Evolutionary conservation across 257 asterid species (phyloP), one percentile per base, ranked within the genome.

Genomic region (Lantana camara): DNA sequence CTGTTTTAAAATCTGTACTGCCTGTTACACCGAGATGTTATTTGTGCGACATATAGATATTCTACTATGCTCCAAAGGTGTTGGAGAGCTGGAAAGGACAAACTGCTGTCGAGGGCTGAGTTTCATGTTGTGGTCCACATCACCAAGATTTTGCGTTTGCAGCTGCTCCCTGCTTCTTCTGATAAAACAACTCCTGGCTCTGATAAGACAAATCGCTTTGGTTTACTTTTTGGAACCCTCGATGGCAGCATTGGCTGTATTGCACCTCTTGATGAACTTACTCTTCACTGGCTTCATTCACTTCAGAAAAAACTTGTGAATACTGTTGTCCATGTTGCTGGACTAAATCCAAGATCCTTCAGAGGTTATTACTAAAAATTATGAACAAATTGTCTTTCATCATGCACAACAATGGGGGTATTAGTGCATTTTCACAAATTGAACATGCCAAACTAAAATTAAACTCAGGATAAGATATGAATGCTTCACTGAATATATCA

Each of bases 31-130:
- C n/a, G 40, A 67, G 46, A 63, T 53, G 15, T 34, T 50, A 47
- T 74, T 50, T 44, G 3, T 69, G 63, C 68, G 30, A 72, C 67
- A 51, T 58, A 50, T 72, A 92, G 97, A 79, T 93, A 68, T 90
- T 93, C 77, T 93, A 88, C 72, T 93, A 93, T 57, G 95, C 99
- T 53, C 99, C 97, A 40, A 93, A 93, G 78, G 67, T 83, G 75
- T 79, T 87, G 7, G 96, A 93, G 66, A 93, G 99, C 80, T 93
- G 99, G 99, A 93, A 85, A 79, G 99, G 99, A 27, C 96, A 90
- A 93, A 59, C 97, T 93, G 67, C 83, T 90, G 14, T 83, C 96
- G 3, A 85, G 96, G 78, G 97, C 99, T 2, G 99, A 93, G 85
- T 93, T 93, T 77, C 97, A 90, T 57, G 83, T 93, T 40, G 99